Evolutionary conservation across 768 basidiomycete genomes (phyloP).

Genomic region (Imleria badia): DNA sequence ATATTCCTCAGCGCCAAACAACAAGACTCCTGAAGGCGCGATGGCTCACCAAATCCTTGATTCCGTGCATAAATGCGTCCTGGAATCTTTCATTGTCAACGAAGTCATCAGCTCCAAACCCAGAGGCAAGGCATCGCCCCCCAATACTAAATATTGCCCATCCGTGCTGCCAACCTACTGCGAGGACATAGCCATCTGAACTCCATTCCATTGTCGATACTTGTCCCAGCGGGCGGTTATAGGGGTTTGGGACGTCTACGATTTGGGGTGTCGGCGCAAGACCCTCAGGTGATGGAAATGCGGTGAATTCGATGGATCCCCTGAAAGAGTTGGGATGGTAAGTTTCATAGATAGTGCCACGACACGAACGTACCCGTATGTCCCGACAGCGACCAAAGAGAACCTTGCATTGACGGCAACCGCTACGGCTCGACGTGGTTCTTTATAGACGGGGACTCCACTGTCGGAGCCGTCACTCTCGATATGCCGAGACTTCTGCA

Average conservation of each 20-base stretch:
- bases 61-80: constrained; percentile 84
- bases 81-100: constrained; percentile 63
- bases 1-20: constrained; percentile 1
- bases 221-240: constrained; percentile 56
- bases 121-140: constrained; percentile 81
- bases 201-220: constrained; percentile 84
- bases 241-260: constrained; percentile 61
- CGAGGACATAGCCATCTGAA: constrained; percentile 92
- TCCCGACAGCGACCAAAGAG: constrained; percentile 81
- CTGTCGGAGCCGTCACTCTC: constrained; percentile 44
- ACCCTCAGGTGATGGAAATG: constrained; percentile 66
- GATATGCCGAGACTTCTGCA: constrained; percentile 68
- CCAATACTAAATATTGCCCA: constrained; percentile 92
- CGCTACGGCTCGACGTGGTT: constrained; percentile 63
- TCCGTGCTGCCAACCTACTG: constrained; percentile 86
- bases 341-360: neutral
- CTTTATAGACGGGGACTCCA: constrained; percentile 46
- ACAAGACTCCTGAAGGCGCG: neutral
- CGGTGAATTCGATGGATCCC: constrained; percentile 64
- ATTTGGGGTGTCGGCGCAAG: constrained; percentile 57
- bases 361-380: constrained; percentile 47
- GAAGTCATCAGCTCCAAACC: constrained; percentile 64
- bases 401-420: constrained; percentile 78
- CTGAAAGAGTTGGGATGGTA: constrained; percentile 33
- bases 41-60: constrained; percentile 62